phyloP scores from a whole-genome alignment of 805 yeast species.

The Candida ipomoeae region DNA sequence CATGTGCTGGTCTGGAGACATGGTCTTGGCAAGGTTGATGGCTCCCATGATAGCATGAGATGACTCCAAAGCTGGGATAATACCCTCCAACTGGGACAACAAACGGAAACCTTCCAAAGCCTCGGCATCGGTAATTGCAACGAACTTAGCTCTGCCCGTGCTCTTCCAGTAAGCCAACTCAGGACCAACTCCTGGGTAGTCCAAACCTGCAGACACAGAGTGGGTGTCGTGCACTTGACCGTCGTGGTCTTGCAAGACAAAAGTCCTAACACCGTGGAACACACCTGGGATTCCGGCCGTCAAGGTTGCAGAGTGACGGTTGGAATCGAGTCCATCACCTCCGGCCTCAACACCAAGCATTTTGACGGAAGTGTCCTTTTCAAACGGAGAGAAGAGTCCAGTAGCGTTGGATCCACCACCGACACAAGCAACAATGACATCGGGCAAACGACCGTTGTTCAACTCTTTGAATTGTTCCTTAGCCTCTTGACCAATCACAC shows the following conservation, averaged over 20 bases:
- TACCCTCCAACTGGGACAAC: conserved; percentile 92
- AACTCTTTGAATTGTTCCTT: conserved; percentile 80
- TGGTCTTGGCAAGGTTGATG: conserved; percentile 74
- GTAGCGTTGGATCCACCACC: conserved; percentile 99
- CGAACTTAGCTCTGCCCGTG: conserved; percentile 84
- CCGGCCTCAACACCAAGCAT: conserved; percentile 97
- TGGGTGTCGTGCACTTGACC: conserved; percentile 98
- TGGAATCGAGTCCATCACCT: conserved; percentile 91
- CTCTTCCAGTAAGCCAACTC: conserved; percentile 94
- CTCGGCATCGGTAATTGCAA: conserved; percentile 93
- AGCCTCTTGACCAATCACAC: conserved; percentile 93
- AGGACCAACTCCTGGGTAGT: conserved; percentile 99
- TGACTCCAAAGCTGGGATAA: conserved; percentile 96
- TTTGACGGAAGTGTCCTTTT: conserved; percentile 70
- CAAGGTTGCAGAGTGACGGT: conserved; percentile 89
- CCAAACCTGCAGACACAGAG: conserved; percentile 97
- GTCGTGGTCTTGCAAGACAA: conserved; percentile 82
- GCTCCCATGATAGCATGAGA: conserved; percentile 96
- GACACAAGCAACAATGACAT: conserved; percentile 95
- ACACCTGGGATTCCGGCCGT: conserved; percentile 97
- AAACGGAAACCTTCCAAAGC: conserved; percentile 88
- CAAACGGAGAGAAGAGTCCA: conserved; percentile 94
- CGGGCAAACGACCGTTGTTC: conserved; percentile 81
- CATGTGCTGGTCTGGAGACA: conserved; percentile 74
- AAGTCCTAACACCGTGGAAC: conserved; percentile 95